Conservation (phyloP, 2,329 filamentous ascomycete species). For the Didymosphaeria variabile region DNA sequence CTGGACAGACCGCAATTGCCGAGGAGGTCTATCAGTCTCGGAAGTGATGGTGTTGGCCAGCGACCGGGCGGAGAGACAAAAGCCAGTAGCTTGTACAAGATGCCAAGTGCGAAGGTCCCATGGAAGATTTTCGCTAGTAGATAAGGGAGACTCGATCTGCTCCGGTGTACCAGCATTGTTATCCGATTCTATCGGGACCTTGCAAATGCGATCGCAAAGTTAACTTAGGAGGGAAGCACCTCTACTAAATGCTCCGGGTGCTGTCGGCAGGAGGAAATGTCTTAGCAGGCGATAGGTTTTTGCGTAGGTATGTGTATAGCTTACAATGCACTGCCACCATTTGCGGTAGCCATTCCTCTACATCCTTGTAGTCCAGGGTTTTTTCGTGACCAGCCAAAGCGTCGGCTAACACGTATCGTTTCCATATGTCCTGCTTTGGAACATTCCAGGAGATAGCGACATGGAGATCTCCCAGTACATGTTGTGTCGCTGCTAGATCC, state of each 20-base stretch:
- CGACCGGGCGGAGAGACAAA: background rate
- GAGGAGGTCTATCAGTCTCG: background rate
- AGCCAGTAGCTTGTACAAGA: background rate
- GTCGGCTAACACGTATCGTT: background rate
- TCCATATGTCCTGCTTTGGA: background rate
- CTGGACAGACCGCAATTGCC: background rate
- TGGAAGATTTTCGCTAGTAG: background rate
- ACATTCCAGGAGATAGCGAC: background rate
- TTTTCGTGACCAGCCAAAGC: background rate
- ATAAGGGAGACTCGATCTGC: background rate
- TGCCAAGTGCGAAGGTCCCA: background rate
- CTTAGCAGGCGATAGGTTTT: background rate
- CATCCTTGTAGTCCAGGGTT: background rate
- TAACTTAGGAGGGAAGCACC: background rate
- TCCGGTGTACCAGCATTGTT: too few relatives aligned
- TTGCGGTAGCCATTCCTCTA: background rate
- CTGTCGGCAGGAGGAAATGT: background rate
- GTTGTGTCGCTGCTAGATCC: conserved; percentile 9
- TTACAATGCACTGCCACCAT: background rate
- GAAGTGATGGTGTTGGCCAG: background rate
- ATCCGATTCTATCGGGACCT: background rate
- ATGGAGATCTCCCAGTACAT: background rate
- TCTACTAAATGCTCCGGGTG: background rate
- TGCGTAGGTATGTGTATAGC: background rate
- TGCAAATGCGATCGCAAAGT: background rate